These are phyloP conservation scores for Aphanomyces cochlioides DNA, from an alignment of 352 stramenopile genomes.

Conservation along the genomic window DNA sequence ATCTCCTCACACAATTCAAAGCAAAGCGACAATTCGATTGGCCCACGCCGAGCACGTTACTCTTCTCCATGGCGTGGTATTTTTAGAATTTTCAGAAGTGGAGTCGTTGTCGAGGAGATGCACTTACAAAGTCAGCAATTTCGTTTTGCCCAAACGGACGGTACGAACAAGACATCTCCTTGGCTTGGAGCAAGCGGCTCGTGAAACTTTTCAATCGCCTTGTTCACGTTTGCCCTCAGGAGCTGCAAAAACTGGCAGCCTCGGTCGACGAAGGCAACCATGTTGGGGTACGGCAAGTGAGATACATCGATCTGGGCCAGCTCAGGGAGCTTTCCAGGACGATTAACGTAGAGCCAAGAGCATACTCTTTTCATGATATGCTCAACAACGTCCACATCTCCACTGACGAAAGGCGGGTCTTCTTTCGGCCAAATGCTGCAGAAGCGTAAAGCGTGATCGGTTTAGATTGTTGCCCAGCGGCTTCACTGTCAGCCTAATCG, in stretches of 20 bases:
- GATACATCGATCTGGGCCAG: constrained; percentile 1
- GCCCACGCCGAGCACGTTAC: no score
- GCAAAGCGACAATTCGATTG: no score
- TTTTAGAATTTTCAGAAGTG: no score
- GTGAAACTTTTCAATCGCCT: constrained; percentile 7
- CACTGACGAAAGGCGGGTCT: neutral
- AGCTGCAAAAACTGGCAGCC: constrained; percentile 11
- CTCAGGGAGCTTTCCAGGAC: neutral
- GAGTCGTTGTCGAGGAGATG: no score
- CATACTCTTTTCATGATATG: neutral
- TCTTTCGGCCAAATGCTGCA: neutral
- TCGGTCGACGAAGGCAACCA: constrained; percentile 4
- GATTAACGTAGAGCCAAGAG: neutral
- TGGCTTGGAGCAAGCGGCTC: neutral
- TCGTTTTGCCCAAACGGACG: no score
- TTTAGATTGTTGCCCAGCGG: constrained; percentile 1
- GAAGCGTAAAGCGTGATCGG: constrained; percentile 9
- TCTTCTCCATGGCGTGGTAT: no score
- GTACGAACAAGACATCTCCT: neutral
- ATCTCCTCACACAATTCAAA: no score
- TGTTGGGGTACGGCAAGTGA: constrained; percentile 5
- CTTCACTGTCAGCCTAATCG: neutral
- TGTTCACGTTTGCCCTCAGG: neutral
- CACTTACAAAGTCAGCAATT: no score
- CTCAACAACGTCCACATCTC: neutral